Evolutionary conservation across 345 rosid genomes (phyloP).

Genomic region (Melaleuca alternifolia): DNA sequence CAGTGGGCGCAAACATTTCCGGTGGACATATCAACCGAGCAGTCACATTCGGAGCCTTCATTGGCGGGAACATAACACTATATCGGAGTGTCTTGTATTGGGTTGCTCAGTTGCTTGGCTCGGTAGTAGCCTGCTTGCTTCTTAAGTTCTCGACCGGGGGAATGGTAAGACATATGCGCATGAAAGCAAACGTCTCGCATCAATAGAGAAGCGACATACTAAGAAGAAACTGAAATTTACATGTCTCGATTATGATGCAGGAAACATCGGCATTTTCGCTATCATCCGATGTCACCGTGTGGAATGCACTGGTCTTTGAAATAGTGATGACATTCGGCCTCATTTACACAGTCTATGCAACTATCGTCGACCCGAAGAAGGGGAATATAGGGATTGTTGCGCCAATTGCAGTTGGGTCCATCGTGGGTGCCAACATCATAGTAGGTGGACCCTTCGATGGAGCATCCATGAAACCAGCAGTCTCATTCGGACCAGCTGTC

Average conservation of each 20-base stretch:
- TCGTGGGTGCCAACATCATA: constrained; percentile 87
- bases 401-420: constrained; percentile 81
- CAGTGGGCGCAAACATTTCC: constrained; percentile 64
- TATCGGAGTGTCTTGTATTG: constrained; percentile 42
- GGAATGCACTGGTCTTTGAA: constrained; percentile 80
- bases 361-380: constrained; percentile 87
- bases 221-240: background rate
- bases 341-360: constrained; percentile 84
- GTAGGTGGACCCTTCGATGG: constrained; percentile 91
- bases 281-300: constrained; percentile 54
- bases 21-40: constrained; percentile 79
- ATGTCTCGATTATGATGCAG: constrained; percentile 10
- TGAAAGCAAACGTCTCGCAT: background rate
- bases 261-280: constrained; percentile 52
- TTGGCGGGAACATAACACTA: constrained; percentile 55
- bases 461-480: constrained; percentile 95
- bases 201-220: background rate
- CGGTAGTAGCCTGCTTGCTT: constrained; percentile 59
- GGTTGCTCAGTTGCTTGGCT: constrained; percentile 49
- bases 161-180: constrained; percentile 19
- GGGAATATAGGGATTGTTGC: constrained; percentile 74
- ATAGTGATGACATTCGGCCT: constrained; percentile 94
- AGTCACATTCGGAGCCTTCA: constrained; percentile 58
- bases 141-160: constrained; percentile 55
- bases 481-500: constrained; percentile 88